These are phyloP conservation scores for Alternaria arborescens DNA, from an alignment of 2,329 filamentous ascomycete species.

Conservation along the genomic window DNA sequence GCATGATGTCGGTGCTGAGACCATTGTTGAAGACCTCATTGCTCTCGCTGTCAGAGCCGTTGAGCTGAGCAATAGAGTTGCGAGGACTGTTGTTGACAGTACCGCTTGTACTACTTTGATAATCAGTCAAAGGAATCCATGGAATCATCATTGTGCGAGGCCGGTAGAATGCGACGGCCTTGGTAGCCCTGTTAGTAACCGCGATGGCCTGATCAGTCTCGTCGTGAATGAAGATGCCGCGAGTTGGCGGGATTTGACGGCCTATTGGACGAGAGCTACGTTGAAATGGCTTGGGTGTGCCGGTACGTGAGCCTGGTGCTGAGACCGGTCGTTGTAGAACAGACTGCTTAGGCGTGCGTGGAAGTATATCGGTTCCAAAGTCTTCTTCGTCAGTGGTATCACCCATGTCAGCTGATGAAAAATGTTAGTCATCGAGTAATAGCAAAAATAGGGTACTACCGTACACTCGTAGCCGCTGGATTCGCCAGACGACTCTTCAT, in stretches of 20 bases:
- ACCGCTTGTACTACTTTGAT: conserved; percentile 51
- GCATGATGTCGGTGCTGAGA: conserved; percentile 73
- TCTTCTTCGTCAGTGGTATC: conserved; percentile 64
- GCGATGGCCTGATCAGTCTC: conserved; percentile 52
- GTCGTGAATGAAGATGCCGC: conserved; percentile 50
- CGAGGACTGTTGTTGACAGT: conserved; percentile 52
- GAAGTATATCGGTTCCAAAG: conserved; percentile 56
- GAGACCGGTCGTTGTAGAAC: conserved; percentile 62
- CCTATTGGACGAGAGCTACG: conserved; percentile 39
- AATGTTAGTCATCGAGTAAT: conserved; percentile 55
- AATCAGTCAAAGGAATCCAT: conserved; percentile 40
- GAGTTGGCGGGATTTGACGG: conserved; percentile 41
- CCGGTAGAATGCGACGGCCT: conserved; percentile 54
- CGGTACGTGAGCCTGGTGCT: conserved; percentile 51
- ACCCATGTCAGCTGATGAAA: conserved; percentile 63
- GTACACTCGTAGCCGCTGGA: conserved; percentile 68
- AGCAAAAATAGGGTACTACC: conserved; percentile 41
- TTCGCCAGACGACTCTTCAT: conserved; percentile 56
- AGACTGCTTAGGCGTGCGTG: conserved; percentile 56
- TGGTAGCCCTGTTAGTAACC: conserved; percentile 52
- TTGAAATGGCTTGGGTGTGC: conserved; percentile 51
- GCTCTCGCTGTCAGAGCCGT: conserved; percentile 52
- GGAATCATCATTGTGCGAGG: conserved; percentile 42
- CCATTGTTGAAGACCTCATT: conserved; percentile 46
- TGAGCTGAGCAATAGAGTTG: conserved; percentile 46